phyloP scores from a whole-genome alignment of 2,329 filamentous ascomycete genomes.

The Ophiostoma piceae region DNA sequence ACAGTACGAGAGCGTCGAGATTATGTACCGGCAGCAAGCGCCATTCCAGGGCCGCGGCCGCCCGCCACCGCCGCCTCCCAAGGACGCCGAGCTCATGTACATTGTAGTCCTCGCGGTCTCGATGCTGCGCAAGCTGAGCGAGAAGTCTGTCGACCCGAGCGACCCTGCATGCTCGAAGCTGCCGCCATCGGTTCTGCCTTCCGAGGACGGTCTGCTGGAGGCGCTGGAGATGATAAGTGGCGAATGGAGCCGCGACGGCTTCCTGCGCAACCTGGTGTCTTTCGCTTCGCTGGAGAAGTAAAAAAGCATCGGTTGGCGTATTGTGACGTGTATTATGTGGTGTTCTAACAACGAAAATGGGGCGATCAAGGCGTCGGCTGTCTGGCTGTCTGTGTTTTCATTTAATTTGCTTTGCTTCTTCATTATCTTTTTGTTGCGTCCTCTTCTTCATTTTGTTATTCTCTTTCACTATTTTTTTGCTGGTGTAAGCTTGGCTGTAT shows the following conservation, averaged over 20 bases:
- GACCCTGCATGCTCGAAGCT: slow-evolving; percentile 45
- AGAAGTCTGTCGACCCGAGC: slow-evolving; percentile 60
- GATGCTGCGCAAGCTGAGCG: slow-evolving; percentile 61
- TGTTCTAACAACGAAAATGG: slow-evolving; percentile 11
- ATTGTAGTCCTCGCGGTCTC: slow-evolving; percentile 65
- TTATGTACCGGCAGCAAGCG: slow-evolving; percentile 19
- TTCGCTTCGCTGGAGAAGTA: slow-evolving; percentile 49
- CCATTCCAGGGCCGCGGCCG: slow-evolving; percentile 23
- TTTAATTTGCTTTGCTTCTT: slow-evolving; percentile 2
- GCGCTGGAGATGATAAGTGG: slow-evolving; percentile 60
- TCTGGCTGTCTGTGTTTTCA: neutral
- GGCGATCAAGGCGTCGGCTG: slow-evolving; percentile 15
- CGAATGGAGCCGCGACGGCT: slow-evolving; percentile 58
- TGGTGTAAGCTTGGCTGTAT: slow-evolving; percentile 3
- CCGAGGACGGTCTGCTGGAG: slow-evolving; percentile 61
- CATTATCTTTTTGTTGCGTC: neutral
- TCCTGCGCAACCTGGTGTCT: slow-evolving; percentile 63
- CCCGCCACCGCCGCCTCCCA: slow-evolving; percentile 31
- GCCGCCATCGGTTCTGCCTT: slow-evolving; percentile 59
- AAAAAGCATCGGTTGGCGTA: neutral
- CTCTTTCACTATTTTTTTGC: slow-evolving; percentile 5
- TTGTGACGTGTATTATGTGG: slow-evolving; percentile 19
- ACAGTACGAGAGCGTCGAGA: slow-evolving; percentile 45
- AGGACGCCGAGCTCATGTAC: slow-evolving; percentile 51
- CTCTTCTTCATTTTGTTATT: neutral